These are phyloP conservation scores for Falciphora oryzae DNA, from an alignment of 2,329 filamentous ascomycete species.

Conservation along the genomic window DNA sequence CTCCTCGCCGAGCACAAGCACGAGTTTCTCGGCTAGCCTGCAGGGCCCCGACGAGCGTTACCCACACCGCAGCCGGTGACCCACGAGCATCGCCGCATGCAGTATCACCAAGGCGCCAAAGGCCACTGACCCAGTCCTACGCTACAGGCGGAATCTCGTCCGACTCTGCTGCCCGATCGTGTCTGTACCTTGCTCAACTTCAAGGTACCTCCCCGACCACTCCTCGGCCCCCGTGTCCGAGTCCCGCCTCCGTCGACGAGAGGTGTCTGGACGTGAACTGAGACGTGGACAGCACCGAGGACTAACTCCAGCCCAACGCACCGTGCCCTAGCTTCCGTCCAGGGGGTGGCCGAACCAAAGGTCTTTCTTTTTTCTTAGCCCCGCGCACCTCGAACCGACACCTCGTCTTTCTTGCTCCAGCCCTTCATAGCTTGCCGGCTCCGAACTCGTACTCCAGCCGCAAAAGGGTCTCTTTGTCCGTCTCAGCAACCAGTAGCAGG, in stretches of 20 bases:
- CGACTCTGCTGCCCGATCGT: slow-evolving; percentile 31
- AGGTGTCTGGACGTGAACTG: background rate
- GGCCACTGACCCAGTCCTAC: slow-evolving; percentile 43
- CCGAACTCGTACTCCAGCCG: background rate
- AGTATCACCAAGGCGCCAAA: slow-evolving; percentile 42
- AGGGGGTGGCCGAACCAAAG: background rate
- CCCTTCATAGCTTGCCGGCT: background rate
- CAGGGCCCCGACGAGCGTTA: slow-evolving; percentile 39
- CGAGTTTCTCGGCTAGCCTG: slow-evolving; percentile 25
- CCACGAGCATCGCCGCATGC: slow-evolving; percentile 42
- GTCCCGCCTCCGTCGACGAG: background rate
- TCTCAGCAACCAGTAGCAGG: background rate
- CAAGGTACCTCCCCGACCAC: background rate
- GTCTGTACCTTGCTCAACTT: slow-evolving; percentile 11
- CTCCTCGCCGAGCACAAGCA: slow-evolving; percentile 3
- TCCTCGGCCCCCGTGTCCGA: background rate
- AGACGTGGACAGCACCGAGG: background rate
- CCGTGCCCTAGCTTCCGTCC: background rate
- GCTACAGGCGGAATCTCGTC: slow-evolving; percentile 43
- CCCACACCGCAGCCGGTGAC: slow-evolving; percentile 22
- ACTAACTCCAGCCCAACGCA: background rate
- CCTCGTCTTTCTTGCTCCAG: background rate
- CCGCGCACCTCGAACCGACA: background rate
- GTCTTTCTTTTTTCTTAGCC: background rate
- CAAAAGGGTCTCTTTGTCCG: background rate